These are phyloP conservation scores for Coelastrella sp. DNA, from an alignment of 139 green algal genomes.

Conservation along the genomic window DNA sequence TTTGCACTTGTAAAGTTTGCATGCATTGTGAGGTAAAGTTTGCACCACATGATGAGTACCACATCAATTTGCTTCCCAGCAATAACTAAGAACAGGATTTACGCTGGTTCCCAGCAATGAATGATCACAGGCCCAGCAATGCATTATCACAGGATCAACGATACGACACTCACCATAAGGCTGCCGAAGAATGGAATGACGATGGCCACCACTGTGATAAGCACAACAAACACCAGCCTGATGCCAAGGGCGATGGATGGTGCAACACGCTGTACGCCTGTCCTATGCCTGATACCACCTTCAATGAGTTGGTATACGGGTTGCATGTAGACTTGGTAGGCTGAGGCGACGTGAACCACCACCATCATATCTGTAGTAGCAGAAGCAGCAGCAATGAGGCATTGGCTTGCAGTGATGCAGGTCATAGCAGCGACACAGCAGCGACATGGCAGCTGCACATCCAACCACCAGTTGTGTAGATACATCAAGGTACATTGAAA, in stretches of 20 bases:
- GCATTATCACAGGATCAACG: neutral
- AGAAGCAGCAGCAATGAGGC: neutral
- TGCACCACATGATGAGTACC: too few relatives aligned
- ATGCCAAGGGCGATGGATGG: neutral
- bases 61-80: too few relatives aligned
- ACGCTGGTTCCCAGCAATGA: too few relatives aligned
- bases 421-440: neutral
- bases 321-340: slow-evolving; percentile 63
- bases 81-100: too few relatives aligned
- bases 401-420: neutral
- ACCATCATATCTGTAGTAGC: slow-evolving; percentile 47
- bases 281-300: neutral
- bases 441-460: too few relatives aligned
- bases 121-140: neutral
- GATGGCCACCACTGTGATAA: slow-evolving; percentile 53
- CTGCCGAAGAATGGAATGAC: slow-evolving; percentile 56
- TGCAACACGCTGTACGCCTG: neutral
- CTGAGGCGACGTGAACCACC: slow-evolving; percentile 54
- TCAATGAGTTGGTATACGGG: slow-evolving; percentile 58
- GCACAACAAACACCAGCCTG: slow-evolving; percentile 49
- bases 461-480: too few relatives aligned
- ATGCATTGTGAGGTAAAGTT: too few relatives aligned
- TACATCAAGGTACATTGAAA: too few relatives aligned
- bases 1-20: too few relatives aligned
- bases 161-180: slow-evolving; percentile 37